A percentile compares a stretch with the other conserved stretches of the same genome.
Evolutionary conservation across 768 basidiomycete species (phyloP).

Genomic region (Jaapia argillacea): DNA sequence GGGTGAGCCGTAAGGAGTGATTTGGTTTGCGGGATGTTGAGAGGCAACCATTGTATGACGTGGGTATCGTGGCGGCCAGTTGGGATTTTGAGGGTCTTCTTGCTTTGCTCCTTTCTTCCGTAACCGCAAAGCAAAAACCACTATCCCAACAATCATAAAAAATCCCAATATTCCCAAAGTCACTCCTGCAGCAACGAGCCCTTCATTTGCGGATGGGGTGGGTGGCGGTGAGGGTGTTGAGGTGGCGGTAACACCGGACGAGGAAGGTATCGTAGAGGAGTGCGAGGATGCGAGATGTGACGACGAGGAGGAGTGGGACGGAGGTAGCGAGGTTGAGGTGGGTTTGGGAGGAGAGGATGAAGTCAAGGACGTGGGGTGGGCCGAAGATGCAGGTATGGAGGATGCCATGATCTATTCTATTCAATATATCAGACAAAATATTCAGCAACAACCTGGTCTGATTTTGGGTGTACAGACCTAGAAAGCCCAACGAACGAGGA

Average conservation of each 20-base stretch:
- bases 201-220: slow-evolving; percentile 9
- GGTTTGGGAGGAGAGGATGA: no score
- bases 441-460: no score
- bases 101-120: background rate
- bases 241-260: background rate
- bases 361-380: no score
- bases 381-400: no score
- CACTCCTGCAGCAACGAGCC: slow-evolving; percentile 6
- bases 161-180: slow-evolving; percentile 5
- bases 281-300: no score
- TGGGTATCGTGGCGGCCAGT: slow-evolving; percentile 1
- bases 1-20: slow-evolving; percentile 11
- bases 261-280: background rate
- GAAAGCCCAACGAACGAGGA: no score
- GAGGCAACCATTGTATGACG: slow-evolving; percentile 7
- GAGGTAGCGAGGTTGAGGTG: no score
- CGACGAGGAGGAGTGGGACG: no score
- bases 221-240: background rate
- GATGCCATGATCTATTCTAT: no score
- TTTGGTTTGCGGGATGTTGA: slow-evolving; percentile 10
- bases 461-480: no score
- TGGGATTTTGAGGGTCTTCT: background rate
- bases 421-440: no score
- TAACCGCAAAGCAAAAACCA: slow-evolving; percentile 6
- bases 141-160: slow-evolving; percentile 2